Evolutionary conservation across 2,329 filamentous ascomycete species (phyloP), one percentile per base, ranked within the genome.

Genomic region (Trichoderma breve): DNA sequence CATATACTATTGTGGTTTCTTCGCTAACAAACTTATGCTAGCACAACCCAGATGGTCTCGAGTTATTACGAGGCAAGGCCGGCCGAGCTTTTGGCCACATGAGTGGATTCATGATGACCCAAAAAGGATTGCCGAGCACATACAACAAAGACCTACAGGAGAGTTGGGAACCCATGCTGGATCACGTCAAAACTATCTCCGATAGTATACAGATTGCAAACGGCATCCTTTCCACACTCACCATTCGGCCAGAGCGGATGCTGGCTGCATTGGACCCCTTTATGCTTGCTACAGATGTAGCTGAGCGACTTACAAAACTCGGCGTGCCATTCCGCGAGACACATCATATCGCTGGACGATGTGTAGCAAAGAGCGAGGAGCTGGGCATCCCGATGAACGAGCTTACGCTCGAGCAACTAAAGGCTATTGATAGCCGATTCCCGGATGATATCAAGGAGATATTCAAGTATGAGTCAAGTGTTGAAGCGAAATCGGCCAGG

Each of bases 91-190:
- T 97, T 78, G 94, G 93, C 30, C 91, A 94, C 74, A 92, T 95
- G 89, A 88, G 92, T 6, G 93, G 93, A 39, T 83, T 96, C 74
- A 79, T 93, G 87, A 91, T 90, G 83, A 26, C 21, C 18, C 39
- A 47, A 47, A 47, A 47, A 4, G 43, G 43, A 2, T 3, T 47
- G 8, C 43, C 43, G 43, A 47, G 43, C 43, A 47, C 43, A 21
- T 95, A 14, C 85, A 95, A 97, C 85, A 97, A 97, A 83, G 93
- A 97, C 81, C 83, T 97, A n/a, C 93, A 97, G 82, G 94, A 97
- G 83, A 91, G 89, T 72, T 91, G 93, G 73, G 92, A 97, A 85
- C 91, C 92, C n/a, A 89, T 97, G 83, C 88, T 97, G 63, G 93
- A 97, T 81, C 89, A 91, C 80, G 88, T 95, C 81, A 93, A 94